These are phyloP conservation scores for Trichoderma breve DNA, from an alignment of 2,329 filamentous ascomycete species.

Conservation along the genomic window DNA sequence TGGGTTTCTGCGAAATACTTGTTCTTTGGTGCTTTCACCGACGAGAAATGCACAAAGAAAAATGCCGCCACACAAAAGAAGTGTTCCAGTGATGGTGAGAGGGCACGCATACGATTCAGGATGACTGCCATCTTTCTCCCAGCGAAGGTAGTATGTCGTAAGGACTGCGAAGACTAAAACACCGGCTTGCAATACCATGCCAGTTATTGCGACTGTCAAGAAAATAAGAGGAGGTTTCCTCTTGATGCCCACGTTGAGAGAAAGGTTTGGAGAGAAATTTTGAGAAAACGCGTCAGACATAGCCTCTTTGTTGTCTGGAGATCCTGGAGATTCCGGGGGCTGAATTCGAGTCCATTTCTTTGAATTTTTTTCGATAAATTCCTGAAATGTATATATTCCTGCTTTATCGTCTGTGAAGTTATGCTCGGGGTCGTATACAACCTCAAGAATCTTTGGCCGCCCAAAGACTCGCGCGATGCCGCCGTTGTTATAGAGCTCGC, in stretches of 20 bases:
- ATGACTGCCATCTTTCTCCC: background rate
- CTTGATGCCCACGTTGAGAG: background rate
- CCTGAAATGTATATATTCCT: background rate
- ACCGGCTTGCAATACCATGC: background rate
- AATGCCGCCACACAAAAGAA: background rate
- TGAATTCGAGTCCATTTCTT: background rate
- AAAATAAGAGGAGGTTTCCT: background rate
- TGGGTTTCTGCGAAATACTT: background rate
- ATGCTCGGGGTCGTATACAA: background rate
- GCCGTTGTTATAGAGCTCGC: background rate
- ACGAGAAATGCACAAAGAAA: background rate
- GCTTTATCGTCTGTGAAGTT: background rate
- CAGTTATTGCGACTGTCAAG: background rate
- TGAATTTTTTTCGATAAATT: background rate
- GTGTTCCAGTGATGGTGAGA: background rate
- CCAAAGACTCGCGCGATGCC: background rate
- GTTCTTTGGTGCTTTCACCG: background rate
- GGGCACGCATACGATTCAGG: background rate
- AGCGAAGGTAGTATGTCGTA: background rate
- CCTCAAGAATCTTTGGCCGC: background rate
- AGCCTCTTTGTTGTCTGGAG: fast-evolving
- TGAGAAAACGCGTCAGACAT: background rate
- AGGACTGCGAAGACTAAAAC: background rate
- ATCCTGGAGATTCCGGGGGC: fast-evolving
- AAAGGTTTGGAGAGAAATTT: background rate